Evolutionary conservation across 768 basidiomycete species (phyloP).

Genomic region (Leccinum longicurvipes): DNA sequence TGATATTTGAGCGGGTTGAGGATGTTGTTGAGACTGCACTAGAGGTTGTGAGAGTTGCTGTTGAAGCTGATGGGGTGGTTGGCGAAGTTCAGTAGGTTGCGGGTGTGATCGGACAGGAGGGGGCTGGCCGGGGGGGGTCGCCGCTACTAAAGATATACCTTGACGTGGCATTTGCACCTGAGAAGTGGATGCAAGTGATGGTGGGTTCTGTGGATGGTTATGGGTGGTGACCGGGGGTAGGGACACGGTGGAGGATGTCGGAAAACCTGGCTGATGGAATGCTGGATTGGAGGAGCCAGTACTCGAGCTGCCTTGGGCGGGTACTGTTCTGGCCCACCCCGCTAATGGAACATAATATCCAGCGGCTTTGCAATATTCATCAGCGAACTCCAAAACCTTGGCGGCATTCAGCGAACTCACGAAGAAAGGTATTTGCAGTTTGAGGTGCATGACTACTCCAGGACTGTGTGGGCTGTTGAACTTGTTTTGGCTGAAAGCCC

Average conservation of each 20-base stretch:
- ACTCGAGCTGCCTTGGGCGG: neutral
- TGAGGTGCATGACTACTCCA: constrained; percentile 13
- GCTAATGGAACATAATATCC: constrained; percentile 2
- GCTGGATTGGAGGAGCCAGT: neutral
- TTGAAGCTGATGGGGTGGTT: neutral
- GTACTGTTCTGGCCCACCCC: neutral
- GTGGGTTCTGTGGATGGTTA: constrained; percentile 1
- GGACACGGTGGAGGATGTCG: neutral
- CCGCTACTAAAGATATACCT: neutral
- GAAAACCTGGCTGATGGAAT: neutral
- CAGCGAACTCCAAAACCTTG: neutral
- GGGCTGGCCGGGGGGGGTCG: neutral
- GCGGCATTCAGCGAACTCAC: constrained; percentile 5
- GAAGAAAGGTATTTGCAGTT: neutral
- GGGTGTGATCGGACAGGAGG: neutral
- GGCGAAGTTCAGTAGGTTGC: neutral
- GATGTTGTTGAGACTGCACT: neutral
- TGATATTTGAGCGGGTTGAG: neutral
- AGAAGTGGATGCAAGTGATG: neutral
- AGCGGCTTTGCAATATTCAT: neutral
- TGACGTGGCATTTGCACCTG: constrained; percentile 6
- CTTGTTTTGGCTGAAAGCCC: constrained; percentile 2
- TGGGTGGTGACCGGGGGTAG: neutral
- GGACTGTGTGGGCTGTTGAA: constrained; percentile 7
- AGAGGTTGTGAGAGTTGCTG: neutral